Conservation (phyloP, 768 basidiomycete genomes). For the Phanerodontia chrysosporium region DNA sequence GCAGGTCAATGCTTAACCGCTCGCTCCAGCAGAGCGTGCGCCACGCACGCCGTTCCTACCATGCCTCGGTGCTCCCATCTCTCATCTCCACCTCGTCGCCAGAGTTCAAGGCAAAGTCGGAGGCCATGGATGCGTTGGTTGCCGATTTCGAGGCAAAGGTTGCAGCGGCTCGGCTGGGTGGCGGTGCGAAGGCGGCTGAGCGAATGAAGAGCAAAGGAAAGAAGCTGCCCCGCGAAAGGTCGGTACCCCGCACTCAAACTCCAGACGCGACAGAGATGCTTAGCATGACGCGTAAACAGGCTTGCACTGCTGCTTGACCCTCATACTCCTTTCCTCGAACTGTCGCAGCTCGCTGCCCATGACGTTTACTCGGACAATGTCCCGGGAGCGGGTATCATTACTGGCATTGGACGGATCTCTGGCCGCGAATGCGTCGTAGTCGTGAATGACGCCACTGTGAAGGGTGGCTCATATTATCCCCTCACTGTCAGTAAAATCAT, state of each 20-base stretch:
- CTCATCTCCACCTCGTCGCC: slow-evolving; percentile 63
- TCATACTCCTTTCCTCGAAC: slow-evolving; percentile 84
- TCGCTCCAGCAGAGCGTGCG: slow-evolving; percentile 7
- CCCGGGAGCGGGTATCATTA: slow-evolving; percentile 88
- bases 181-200: slow-evolving; percentile 69
- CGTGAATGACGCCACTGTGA: slow-evolving; percentile 93
- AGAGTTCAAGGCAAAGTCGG: slow-evolving; percentile 64
- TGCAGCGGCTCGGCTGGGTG: slow-evolving; percentile 60
- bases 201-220: slow-evolving; percentile 78
- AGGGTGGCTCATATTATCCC: slow-evolving; percentile 91
- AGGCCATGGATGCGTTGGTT: slow-evolving; percentile 68
- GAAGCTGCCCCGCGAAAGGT: slow-evolving; percentile 83
- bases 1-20: slow-evolving; percentile 2
- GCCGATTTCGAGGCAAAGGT: slow-evolving; percentile 58
- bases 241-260: slow-evolving; percentile 17
- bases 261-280: neutral
- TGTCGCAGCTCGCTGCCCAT: slow-evolving; percentile 82
- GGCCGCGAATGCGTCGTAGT: slow-evolving; percentile 85
- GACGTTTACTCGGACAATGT: slow-evolving; percentile 79
- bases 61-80: slow-evolving; percentile 73
- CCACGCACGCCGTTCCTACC: slow-evolving; percentile 37
- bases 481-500: slow-evolving; percentile 50
- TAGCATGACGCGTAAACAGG: slow-evolving; percentile 32
- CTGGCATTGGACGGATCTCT: slow-evolving; percentile 67
- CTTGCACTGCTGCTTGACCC: slow-evolving; percentile 76